phyloP scores from a whole-genome alignment of 257 asterid species.

The Solanum sitiens region DNA sequence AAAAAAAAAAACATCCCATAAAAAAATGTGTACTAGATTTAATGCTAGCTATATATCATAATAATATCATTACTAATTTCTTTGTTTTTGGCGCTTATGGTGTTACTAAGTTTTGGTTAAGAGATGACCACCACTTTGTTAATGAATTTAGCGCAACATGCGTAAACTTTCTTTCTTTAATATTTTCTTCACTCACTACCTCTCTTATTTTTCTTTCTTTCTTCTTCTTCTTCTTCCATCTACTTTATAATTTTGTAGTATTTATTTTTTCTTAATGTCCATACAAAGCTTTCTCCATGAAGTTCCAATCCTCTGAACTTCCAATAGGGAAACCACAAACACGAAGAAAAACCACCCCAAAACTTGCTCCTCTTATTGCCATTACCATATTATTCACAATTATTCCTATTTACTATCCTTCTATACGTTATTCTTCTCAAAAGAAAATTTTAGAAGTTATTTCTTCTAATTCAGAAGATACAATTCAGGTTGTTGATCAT shows the following conservation, averaged over 20 bases:
- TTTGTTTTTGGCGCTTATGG: not conserved
- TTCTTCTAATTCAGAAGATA: not conserved
- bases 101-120: not conserved
- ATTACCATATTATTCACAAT: constrained; percentile 34
- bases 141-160: not conserved
- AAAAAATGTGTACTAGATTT: not conserved
- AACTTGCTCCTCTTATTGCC: constrained; percentile 31
- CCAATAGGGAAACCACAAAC: constrained; percentile 37
- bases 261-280: not conserved
- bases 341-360: constrained; percentile 23
- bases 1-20: not conserved
- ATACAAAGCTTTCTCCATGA: constrained; percentile 22
- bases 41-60: not conserved
- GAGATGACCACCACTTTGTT: not conserved
- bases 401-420: constrained; percentile 34
- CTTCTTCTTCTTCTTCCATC: not conserved
- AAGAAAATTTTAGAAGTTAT: constrained; percentile 10
- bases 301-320: constrained; percentile 37
- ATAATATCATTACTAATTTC: not conserved
- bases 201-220: not conserved
- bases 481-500: not conserved
- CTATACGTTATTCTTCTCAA: constrained; percentile 7
- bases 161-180: not conserved
- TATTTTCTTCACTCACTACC: not conserved
- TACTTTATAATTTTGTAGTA: not conserved